A percentile compares a stretch with the other conserved stretches of the same genome.
Evolutionary conservation across 768 basidiomycete species (phyloP).

Genomic region (Leccinum boreale): DNA sequence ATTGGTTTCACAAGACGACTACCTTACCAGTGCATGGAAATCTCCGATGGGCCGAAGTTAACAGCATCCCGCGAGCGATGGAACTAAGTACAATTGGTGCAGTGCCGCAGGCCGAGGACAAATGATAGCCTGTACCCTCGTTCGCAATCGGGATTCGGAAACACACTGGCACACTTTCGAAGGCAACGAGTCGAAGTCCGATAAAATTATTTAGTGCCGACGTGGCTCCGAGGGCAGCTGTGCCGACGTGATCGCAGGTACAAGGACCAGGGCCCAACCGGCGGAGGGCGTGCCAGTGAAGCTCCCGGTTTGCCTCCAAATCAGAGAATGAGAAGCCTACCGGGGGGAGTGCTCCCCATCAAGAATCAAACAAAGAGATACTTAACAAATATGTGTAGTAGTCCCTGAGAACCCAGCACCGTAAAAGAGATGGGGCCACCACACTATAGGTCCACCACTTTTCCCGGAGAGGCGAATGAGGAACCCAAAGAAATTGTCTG

Average conservation of each 20-base stretch:
- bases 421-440: neutral
- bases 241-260: neutral
- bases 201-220: neutral
- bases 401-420: neutral
- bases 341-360: neutral
- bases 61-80: neutral
- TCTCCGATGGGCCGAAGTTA: neutral
- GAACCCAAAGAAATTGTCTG: neutral
- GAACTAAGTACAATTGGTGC: neutral
- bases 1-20: no score
- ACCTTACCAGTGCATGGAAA: neutral
- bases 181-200: neutral
- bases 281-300: neutral
- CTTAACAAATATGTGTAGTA: neutral
- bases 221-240: neutral
- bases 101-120: neutral
- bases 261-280: neutral
- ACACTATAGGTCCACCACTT: neutral
- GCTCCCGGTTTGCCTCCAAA: neutral
- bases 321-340: neutral
- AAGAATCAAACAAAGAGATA: neutral
- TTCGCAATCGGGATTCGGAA: neutral
- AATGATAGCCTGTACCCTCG: neutral
- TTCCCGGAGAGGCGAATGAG: neutral
- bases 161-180: neutral